Conservation (phyloP, 2,329 filamentous ascomycete species). For the Ilyonectria robusta region DNA sequence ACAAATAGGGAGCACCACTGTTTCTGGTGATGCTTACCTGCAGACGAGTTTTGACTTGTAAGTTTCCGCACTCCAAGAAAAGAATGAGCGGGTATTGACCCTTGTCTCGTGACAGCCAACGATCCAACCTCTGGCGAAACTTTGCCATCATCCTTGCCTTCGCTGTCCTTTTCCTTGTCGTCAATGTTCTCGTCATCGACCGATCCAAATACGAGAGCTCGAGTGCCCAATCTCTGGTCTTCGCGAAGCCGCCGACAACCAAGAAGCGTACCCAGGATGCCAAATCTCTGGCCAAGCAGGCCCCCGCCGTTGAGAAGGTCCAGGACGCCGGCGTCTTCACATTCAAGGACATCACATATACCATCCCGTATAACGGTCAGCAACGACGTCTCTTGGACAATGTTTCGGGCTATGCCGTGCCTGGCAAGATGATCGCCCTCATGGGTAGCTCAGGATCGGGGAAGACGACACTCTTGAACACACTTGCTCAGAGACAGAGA, state of each 20-base stretch:
- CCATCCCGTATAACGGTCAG: conserved; percentile 66
- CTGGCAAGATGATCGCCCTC: conserved; percentile 82
- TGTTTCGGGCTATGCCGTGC: conserved; percentile 83
- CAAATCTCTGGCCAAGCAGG: conserved; percentile 6
- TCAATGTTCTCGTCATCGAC: conserved; percentile 20
- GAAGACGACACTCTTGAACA: conserved; percentile 88
- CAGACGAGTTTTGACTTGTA: conserved; percentile 16
- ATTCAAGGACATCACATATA: conserved; percentile 79
- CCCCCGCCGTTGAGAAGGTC: conserved; percentile 38
- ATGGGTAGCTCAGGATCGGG: conserved; percentile 87
- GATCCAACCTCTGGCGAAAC: conserved; percentile 25
- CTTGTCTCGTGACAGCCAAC: background rate
- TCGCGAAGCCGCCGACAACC: conserved; percentile 9
- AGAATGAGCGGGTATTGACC: background rate
- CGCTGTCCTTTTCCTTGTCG: conserved; percentile 12
- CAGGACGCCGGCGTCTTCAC: conserved; percentile 68
- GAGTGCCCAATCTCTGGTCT: conserved; percentile 7
- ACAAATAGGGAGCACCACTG: conserved; percentile 57
- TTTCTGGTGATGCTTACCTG: conserved; percentile 48
- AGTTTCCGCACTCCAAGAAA: background rate
- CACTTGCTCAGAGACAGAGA: conserved; percentile 78
- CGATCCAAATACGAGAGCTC: conserved; percentile 1
- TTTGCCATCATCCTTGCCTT: conserved; percentile 23
- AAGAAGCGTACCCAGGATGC: background rate
- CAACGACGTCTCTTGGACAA: conserved; percentile 53